Evolutionary conservation across 2,329 filamentous ascomycete species (phyloP).

Genomic region (Sporothrix brunneoviolacea): DNA sequence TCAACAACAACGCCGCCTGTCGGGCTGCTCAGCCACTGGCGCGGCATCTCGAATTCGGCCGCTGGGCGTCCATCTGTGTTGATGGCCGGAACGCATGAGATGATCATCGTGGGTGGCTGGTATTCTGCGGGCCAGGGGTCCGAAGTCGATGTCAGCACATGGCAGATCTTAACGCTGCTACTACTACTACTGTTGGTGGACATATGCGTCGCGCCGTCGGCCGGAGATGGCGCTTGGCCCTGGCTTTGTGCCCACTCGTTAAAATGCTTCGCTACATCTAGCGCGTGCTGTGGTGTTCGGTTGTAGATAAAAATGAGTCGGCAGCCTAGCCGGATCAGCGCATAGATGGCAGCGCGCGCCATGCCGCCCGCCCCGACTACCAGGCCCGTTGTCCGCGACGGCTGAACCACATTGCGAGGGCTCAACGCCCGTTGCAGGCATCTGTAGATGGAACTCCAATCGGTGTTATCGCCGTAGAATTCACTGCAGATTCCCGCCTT

Average conservation of each 20-base stretch:
- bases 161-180: slow-evolving; percentile 31
- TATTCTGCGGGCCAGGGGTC: slow-evolving; percentile 57
- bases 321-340: slow-evolving; percentile 65
- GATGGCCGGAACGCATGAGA: slow-evolving; percentile 65
- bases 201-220: slow-evolving; percentile 14
- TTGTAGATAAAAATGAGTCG: slow-evolving; percentile 68
- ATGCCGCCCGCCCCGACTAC: slow-evolving; percentile 62
- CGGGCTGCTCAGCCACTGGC: slow-evolving; percentile 61
- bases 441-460: slow-evolving; percentile 35
- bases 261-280: slow-evolving; percentile 60
- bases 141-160: slow-evolving; percentile 50
- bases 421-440: slow-evolving; percentile 64
- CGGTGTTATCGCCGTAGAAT: slow-evolving; percentile 52
- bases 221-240: slow-evolving; percentile 22
- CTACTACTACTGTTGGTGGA: slow-evolving; percentile 13
- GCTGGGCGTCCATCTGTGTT: slow-evolving; percentile 52
- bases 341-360: slow-evolving; percentile 68
- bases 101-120: slow-evolving; percentile 61
- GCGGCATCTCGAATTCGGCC: slow-evolving; percentile 63
- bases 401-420: slow-evolving; percentile 55
- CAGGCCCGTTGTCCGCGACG: slow-evolving; percentile 45
- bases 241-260: slow-evolving; percentile 42
- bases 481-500: slow-evolving; percentile 54
- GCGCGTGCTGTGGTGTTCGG: slow-evolving; percentile 54
- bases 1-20: slow-evolving; percentile 70